Percentiles rank a stretch among this genome's conserved stretches.
Conservation (phyloP, 2,329 filamentous ascomycete species). For the Graphilbum fragrans region DNA sequence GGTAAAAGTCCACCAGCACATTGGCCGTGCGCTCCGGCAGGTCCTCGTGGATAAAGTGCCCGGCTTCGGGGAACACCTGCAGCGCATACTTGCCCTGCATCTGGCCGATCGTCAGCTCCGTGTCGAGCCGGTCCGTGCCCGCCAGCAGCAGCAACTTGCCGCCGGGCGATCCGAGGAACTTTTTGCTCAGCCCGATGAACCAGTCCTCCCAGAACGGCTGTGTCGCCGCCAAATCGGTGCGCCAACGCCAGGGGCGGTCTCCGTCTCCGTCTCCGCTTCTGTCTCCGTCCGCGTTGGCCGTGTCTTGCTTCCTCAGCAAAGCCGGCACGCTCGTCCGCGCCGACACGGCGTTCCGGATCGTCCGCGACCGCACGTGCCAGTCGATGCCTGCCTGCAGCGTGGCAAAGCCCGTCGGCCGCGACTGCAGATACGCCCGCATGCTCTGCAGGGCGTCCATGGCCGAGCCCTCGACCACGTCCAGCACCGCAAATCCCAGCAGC, state of each 20-base stretch:
- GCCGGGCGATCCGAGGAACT: slow-evolving; percentile 71
- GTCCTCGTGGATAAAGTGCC: slow-evolving; percentile 96
- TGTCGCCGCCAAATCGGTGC: slow-evolving; percentile 71
- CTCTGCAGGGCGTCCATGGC: slow-evolving; percentile 89
- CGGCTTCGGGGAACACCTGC: slow-evolving; percentile 86
- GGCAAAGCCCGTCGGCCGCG: slow-evolving; percentile 67
- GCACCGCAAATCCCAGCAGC: slow-evolving; percentile 67
- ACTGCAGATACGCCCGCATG: slow-evolving; percentile 86
- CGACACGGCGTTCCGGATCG: slow-evolving; percentile 71
- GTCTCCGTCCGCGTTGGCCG: slow-evolving; percentile 25
- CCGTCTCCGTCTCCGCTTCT: slow-evolving; percentile 39
- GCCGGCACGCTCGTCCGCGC: slow-evolving; percentile 80
- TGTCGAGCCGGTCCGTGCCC: slow-evolving; percentile 81
- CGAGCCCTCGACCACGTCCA: slow-evolving; percentile 92
- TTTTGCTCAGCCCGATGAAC: slow-evolving; percentile 79
- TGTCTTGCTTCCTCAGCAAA: slow-evolving; percentile 33
- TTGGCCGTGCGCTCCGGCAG: slow-evolving; percentile 80
- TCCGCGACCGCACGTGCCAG: slow-evolving; percentile 86
- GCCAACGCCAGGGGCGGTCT: slow-evolving; percentile 53
- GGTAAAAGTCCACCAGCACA: slow-evolving; percentile 80
- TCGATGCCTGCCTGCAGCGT: slow-evolving; percentile 71
- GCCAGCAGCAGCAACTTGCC: slow-evolving; percentile 79
- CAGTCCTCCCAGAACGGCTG: slow-evolving; percentile 90
- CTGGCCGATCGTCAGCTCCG: slow-evolving; percentile 86
- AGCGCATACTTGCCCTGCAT: slow-evolving; percentile 99